Evolutionary conservation across 2,329 filamentous ascomycete species (phyloP).

Genomic region (Mycosphaerella sp.): DNA sequence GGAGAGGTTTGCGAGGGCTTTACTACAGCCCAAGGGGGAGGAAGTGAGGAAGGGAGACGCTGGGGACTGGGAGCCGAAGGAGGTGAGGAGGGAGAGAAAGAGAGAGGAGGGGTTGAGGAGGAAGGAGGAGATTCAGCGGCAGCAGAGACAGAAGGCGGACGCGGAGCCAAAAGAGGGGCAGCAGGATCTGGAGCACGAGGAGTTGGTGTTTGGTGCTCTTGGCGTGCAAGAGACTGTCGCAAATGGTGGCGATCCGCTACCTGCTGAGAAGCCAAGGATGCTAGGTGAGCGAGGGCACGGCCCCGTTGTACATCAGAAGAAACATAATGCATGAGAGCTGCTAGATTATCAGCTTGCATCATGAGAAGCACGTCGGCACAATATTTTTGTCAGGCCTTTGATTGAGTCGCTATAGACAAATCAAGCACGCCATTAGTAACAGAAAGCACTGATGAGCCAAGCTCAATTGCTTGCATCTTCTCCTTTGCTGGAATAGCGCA

Average conservation of each 20-base stretch:
- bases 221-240: not conserved
- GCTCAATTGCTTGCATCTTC: too few species aligned
- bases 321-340: not conserved
- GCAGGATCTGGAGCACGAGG: not conserved
- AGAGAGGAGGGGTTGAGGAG: constrained; percentile 45
- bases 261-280: not conserved
- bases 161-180: not conserved
- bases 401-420: not conserved
- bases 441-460: too few species aligned
- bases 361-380: not conserved
- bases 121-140: constrained; percentile 12
- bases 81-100: constrained; percentile 37
- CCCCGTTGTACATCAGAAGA: not conserved
- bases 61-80: constrained; percentile 37
- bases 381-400: not conserved
- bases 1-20: constrained; percentile 53
- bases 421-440: not conserved
- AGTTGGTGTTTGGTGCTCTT: not conserved
- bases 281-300: not conserved
- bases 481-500: too few species aligned
- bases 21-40: constrained; percentile 34
- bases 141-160: not conserved
- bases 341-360: not conserved
- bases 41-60: constrained; percentile 32
- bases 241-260: not conserved